phyloP scores from a whole-genome alignment of 495 filamentous ascomycete genomes.

The Chaetomium cochliodes region DNA sequence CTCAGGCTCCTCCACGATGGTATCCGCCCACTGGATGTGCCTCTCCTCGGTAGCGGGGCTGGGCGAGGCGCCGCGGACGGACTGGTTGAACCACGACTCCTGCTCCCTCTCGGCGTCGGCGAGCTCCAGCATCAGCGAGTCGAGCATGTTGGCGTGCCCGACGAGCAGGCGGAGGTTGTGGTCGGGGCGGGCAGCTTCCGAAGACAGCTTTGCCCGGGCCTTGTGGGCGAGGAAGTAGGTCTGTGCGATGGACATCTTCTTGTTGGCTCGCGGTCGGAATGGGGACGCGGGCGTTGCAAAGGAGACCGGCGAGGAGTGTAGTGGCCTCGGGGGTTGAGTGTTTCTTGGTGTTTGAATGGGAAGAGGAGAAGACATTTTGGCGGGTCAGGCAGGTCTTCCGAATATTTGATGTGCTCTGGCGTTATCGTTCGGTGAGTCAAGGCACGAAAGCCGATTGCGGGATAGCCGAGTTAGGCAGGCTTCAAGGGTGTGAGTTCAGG shows the following conservation, averaged over 20 bases:
- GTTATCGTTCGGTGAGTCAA: constrained; percentile 35
- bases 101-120: constrained; percentile 93
- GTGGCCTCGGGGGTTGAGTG: constrained; percentile 22
- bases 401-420: constrained; percentile 32
- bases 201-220: constrained; percentile 90
- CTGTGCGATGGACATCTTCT: constrained; percentile 94
- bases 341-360: constrained; percentile 30
- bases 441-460: constrained; percentile 36
- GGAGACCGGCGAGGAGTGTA: constrained; percentile 20
- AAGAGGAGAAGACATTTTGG: constrained; percentile 36
- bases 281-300: constrained; percentile 29
- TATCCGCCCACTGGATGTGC: constrained; percentile 87
- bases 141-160: constrained; percentile 95
- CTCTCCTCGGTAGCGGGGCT: constrained; percentile 45
- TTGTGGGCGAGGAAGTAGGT: constrained; percentile 97
- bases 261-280: constrained; percentile 35
- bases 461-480: constrained; percentile 24
- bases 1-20: constrained; percentile 69
- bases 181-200: constrained; percentile 82
- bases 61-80: constrained; percentile 68
- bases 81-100: constrained; percentile 97
- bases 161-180: constrained; percentile 94
- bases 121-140: constrained; percentile 92
- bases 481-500: constrained; percentile 16
- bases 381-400: constrained; percentile 18